Evolutionary conservation across 1,284 basidiomycete species (phyloP).

Genomic region (Fomitiporia mediterranea): DNA sequence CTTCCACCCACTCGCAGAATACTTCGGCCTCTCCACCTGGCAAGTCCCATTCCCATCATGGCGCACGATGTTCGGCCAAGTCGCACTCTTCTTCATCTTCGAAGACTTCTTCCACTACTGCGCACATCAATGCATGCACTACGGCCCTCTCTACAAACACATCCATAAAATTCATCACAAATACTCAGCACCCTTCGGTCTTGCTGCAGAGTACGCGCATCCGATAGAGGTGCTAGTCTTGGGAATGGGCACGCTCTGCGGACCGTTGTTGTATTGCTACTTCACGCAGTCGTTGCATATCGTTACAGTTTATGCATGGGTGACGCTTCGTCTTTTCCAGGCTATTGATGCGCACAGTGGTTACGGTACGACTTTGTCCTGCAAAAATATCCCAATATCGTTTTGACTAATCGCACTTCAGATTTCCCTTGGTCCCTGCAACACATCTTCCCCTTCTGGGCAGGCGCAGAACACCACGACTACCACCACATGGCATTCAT

Average conservation of each 20-base stretch:
- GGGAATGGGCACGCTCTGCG: constrained; percentile 80
- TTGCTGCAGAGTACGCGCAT: constrained; percentile 97
- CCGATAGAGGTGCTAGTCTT: constrained; percentile 93
- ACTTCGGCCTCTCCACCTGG: constrained; percentile 88
- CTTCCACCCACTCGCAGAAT: constrained; percentile 93
- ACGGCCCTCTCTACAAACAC: constrained; percentile 89
- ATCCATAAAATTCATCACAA: constrained; percentile 99
- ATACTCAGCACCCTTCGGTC: constrained; percentile 94
- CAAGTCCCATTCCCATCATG: constrained; percentile 86
- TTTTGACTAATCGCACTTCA: constrained; percentile 27
- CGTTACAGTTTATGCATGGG: constrained; percentile 92
- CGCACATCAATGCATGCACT: constrained; percentile 88
- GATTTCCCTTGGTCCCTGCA: constrained; percentile 98
- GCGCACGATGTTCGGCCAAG: constrained; percentile 71
- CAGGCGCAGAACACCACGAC: constrained; percentile 97
- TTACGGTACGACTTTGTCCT: constrained; percentile 57
- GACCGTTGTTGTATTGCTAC: constrained; percentile 83
- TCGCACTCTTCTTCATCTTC: constrained; percentile 92
- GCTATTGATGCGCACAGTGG: constrained; percentile 97
- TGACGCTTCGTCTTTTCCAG: constrained; percentile 92
- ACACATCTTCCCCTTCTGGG: constrained; percentile 95
- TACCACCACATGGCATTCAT: constrained; percentile 93
- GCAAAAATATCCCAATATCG: neutral
- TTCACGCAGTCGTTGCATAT: constrained; percentile 79
- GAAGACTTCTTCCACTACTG: constrained; percentile 93